Base-by-base conservation (phyloP, 2,329 filamentous ascomycete species). In the Colletotrichum lupini region DNA sequence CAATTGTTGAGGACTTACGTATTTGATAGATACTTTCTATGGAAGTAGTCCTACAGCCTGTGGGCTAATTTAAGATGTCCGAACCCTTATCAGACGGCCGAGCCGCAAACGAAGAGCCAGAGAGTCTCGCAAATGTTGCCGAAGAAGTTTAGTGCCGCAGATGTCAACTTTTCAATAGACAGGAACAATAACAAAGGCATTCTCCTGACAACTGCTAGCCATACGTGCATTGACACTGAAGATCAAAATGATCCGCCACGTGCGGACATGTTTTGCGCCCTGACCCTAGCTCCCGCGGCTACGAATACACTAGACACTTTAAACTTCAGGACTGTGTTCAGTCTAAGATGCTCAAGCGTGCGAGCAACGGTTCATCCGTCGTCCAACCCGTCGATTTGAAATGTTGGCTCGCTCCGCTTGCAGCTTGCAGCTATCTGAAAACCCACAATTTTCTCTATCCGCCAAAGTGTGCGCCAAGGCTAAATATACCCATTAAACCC, bases 241-340 rank as follows among this genome's bases (percentile, higher is more conserved):
- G 56, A 22, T 32, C 22, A 9, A 32, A 9, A 4, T 32, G 30
- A 58, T 42, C 16, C 24, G 35, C 70, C 55, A 66, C 46, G 67
- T 70, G 70, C 46, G 46, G 26, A 16, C 12, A 26, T 16, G 24
- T 16, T 61, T 46, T n/a, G 19, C 30, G 37, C 56, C 55, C 37
- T 56, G 60, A 35, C 22, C 65, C 53, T 61, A 65, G 70, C 67
- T 70, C 59, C 67, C 55, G 60, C n/a, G 28, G 65, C 26, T 30
- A 30, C 4, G 30, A 32, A 32, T 8, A 32, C 30, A 32, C 30
- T 53, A 55, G 46, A 22, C n/a, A 28, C 11, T 61, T 42, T 61
- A 60, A 19, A 49, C 24, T 57, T 70, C 67, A 61, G 70, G 70
- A 59, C 5, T 46, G 66, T 55, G 59, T 64, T 69, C 70, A 56